These are phyloP conservation scores for Narthecium ossifragum DNA, from an alignment of 106 monocot genomes.

Conservation along the genomic window DNA sequence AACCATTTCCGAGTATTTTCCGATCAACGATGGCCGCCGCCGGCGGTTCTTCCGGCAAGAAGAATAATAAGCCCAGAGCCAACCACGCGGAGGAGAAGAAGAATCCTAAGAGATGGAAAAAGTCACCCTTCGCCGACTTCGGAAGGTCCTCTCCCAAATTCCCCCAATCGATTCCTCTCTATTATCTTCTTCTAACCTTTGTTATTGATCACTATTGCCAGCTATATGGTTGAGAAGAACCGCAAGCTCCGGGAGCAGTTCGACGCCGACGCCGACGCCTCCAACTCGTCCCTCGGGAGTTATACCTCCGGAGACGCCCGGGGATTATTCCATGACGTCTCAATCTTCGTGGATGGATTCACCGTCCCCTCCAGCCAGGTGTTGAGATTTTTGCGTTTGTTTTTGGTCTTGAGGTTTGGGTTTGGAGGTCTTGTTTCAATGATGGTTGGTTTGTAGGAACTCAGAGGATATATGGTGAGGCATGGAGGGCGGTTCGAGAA, in stretches of 20 bases:
- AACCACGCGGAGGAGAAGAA: no score
- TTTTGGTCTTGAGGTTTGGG: neutral
- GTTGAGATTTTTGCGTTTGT: neutral
- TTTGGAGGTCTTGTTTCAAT: no score
- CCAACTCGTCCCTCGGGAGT: conserved; percentile 6
- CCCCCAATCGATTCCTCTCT: no score
- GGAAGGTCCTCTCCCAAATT: conserved; percentile 35
- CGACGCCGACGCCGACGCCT: conserved; percentile 50
- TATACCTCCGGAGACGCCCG: neutral
- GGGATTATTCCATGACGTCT: conserved; percentile 76
- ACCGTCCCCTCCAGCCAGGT: conserved; percentile 92
- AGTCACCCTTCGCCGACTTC: conserved; percentile 58
- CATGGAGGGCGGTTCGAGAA: conserved; percentile 87
- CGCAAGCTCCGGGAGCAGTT: conserved; percentile 83
- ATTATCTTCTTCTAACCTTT: neutral
- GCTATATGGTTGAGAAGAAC: conserved; percentile 92
- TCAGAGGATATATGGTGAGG: conserved; percentile 68
- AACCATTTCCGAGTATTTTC: no score
- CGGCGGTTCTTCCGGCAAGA: no score
- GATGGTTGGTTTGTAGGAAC: conserved; percentile 43
- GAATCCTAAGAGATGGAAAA: neutral
- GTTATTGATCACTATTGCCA: conserved; percentile 6
- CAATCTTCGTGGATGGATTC: conserved; percentile 90
- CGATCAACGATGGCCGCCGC: no score
- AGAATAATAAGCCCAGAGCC: no score